Evolutionary conservation across 306 rosid species (phyloP).

Genomic region (Rosa multiflora): DNA sequence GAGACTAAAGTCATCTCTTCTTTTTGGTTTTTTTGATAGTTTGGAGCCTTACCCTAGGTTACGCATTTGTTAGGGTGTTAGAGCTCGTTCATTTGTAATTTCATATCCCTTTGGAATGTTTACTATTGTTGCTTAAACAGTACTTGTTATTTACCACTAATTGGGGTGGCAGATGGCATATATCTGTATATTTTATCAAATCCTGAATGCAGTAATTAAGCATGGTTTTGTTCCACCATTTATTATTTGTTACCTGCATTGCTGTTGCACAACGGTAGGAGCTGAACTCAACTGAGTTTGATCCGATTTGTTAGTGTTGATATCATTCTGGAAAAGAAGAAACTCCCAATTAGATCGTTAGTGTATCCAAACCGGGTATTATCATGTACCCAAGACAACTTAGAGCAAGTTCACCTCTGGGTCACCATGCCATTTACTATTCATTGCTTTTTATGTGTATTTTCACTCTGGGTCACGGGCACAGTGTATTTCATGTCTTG

Average conservation of each 20-base stretch:
- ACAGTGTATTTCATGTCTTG: too few species aligned
- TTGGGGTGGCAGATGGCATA: conserved; percentile 43
- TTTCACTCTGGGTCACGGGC: too few species aligned
- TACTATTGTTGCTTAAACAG: conserved; percentile 19
- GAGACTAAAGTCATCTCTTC: conserved; percentile 47
- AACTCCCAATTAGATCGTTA: too few species aligned
- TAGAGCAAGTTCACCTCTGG: too few species aligned
- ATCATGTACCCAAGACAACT: too few species aligned
- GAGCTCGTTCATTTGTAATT: conserved; percentile 42
- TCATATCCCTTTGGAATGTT: conserved; percentile 4
- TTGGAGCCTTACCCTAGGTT: conserved; percentile 27
- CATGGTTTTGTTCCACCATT: conserved; percentile 6
- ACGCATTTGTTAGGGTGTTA: conserved; percentile 38
- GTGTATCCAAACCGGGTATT: too few species aligned
- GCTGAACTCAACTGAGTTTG: neutral
- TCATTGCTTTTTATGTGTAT: too few species aligned
- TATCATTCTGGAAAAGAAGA: too few species aligned
- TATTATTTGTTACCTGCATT: neutral
- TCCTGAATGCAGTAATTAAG: conserved; percentile 24
- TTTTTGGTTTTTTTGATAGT: conserved; percentile 54
- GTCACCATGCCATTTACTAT: too few species aligned
- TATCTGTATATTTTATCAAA: conserved; percentile 41
- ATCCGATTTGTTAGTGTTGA: neutral
- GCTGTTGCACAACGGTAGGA: neutral
- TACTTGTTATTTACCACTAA: conserved; percentile 40